Percentiles rank a stretch among this genome's conserved stretches.
Conservation (phyloP, 139 green algal species). For the Zygnema cylindricum region DNA sequence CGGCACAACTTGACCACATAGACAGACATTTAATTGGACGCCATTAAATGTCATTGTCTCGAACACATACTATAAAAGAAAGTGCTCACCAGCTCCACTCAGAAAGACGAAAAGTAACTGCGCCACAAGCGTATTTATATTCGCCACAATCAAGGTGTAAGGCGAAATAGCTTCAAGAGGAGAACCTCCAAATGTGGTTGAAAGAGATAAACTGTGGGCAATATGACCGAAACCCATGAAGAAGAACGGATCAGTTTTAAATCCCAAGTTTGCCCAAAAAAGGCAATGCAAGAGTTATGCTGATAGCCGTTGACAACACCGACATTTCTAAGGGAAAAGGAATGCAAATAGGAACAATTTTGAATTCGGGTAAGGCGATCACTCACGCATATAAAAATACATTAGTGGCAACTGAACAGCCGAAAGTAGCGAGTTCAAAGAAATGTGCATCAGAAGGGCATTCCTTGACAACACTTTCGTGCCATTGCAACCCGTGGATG, state of each 20-base stretch:
- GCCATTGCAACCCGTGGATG: constrained; percentile 45
- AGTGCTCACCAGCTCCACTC: constrained; percentile 53
- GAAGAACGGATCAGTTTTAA: background rate
- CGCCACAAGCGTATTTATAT: constrained; percentile 52
- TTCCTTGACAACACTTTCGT: constrained; percentile 22
- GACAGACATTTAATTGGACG: too few species aligned
- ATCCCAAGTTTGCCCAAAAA: background rate
- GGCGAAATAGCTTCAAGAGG: constrained; percentile 37
- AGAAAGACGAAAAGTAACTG: constrained; percentile 60
- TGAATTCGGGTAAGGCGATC: background rate
- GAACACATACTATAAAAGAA: too few species aligned
- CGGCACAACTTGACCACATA: too few species aligned
- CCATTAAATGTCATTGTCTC: too few species aligned
- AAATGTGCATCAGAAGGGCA: background rate
- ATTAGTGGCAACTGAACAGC: constrained; percentile 23
- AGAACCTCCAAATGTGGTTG: constrained; percentile 53
- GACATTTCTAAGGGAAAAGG: background rate
- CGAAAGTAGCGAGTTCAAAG: background rate
- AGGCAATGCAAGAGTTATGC: background rate
- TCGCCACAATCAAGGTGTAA: constrained; percentile 46
- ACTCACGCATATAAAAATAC: constrained; percentile 51
- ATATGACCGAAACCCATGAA: too few species aligned
- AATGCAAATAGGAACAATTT: background rate
- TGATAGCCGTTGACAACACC: background rate
- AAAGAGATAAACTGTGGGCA: constrained; percentile 48